These are phyloP conservation scores for Clarireedia homoeocarpa DNA, from an alignment of 2,329 filamentous ascomycete genomes.

Conservation along the genomic window DNA sequence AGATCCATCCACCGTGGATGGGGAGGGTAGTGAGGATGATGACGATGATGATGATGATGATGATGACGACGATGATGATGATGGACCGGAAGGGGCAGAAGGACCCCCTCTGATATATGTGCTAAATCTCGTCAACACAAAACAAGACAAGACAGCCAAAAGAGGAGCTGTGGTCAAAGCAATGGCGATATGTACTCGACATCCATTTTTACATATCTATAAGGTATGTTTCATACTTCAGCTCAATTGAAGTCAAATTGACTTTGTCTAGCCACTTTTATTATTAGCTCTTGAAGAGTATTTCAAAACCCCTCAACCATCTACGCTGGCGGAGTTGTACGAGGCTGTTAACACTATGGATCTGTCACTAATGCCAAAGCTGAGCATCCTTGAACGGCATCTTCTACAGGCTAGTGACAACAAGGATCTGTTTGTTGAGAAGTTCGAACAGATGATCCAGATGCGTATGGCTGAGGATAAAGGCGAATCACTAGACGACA, in stretches of 20 bases:
- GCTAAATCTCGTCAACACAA: conserved; percentile 94
- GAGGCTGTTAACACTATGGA: conserved; percentile 96
- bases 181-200: conserved; percentile 97
- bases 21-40: conserved; percentile 24
- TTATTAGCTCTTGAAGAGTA: conserved; percentile 92
- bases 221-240: conserved; percentile 51
- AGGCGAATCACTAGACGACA: conserved; percentile 33
- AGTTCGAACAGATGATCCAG: conserved; percentile 91
- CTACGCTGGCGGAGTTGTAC: conserved; percentile 83
- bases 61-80: conserved; percentile 47
- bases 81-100: conserved; percentile 63
- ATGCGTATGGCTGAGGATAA: conserved; percentile 65
- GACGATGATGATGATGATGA: conserved; percentile 40
- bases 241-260: conserved; percentile 11
- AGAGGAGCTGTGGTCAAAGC: conserved; percentile 93
- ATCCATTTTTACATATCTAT: conserved; percentile 97
- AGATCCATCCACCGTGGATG: conserved; percentile 25
- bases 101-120: conserved; percentile 94
- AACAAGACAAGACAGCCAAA: conserved; percentile 87
- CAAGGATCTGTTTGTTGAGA: conserved; percentile 94
- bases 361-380: conserved; percentile 79
- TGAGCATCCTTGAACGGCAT: conserved; percentile 76
- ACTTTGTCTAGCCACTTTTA: conserved; percentile 60
- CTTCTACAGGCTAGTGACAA: conserved; percentile 86
- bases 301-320: conserved; percentile 82